Percentiles rank a stretch among this genome's conserved stretches.
phyloP scores from a whole-genome alignment of 371 early-diverging fungal genomes.

The Mortierella sp. region DNA sequence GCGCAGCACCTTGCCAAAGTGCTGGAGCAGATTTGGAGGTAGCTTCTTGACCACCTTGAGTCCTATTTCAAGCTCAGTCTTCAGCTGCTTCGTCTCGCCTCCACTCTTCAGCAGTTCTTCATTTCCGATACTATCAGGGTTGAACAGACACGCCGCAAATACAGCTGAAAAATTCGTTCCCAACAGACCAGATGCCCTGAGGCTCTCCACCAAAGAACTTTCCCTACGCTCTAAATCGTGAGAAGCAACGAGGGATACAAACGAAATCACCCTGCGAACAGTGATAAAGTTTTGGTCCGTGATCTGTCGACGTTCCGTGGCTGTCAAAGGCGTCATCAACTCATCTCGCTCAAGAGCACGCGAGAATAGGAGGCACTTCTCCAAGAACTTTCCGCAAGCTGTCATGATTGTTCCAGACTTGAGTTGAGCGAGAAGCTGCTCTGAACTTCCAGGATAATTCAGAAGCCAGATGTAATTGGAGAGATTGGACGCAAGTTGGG shows the following conservation, averaged over 20 bases:
- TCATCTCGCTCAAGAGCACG: slow-evolving; percentile 1
- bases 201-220: slow-evolving; percentile 15
- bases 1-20: slow-evolving; percentile 33
- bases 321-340: slow-evolving; percentile 27
- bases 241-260: slow-evolving; percentile 19
- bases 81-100: slow-evolving; percentile 19
- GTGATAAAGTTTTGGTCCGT: slow-evolving; percentile 45
- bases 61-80: slow-evolving; percentile 27
- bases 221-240: slow-evolving; percentile 21
- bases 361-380: slow-evolving; percentile 38
- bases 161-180: slow-evolving; percentile 34
- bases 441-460: slow-evolving; percentile 35
- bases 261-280: slow-evolving; percentile 26
- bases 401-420: slow-evolving; percentile 13
- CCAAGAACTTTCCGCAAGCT: slow-evolving; percentile 35
- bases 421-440: slow-evolving; percentile 17
- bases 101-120: slow-evolving; percentile 46
- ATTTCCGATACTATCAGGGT: slow-evolving; percentile 51
- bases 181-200: slow-evolving; percentile 22
- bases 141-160: slow-evolving; percentile 39
- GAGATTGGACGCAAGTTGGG: slow-evolving; percentile 46
- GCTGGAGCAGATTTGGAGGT: slow-evolving; percentile 11
- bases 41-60: slow-evolving; percentile 24
- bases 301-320: slow-evolving; percentile 31
- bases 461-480: slow-evolving; percentile 58